Evolutionary conservation across 31 red algal genomes (phyloP), one percentile per base, ranked within the genome.

Genomic region (Asparagopsis taxiformis): DNA sequence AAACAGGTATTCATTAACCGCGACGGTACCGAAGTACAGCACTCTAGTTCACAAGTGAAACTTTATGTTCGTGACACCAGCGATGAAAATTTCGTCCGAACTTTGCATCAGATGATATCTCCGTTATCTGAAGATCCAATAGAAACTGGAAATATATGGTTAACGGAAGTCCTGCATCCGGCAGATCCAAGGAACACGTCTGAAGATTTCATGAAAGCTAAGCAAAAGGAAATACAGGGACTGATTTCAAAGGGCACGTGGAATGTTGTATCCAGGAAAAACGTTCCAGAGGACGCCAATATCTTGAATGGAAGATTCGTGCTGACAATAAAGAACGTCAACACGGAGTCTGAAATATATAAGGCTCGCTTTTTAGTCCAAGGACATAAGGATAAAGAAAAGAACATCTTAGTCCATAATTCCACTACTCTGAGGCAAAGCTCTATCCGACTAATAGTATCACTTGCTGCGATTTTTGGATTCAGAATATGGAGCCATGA

Each of bases 301-400:
- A 1, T 72, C 16, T 50, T 72, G 5, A 38, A 50, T 13, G 68
- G 68, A n/a, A 0, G 68, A 28, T 72, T 72, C 52, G 68, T 58
- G 3, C 52, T 72, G 13, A 3, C 68, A 13, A 31, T 72, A 3
- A 72, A 72, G 28, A 57, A 72, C n/a, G 62, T 57, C 28, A 0
- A 0, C 20, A 56, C 51, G n/a, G 49, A 0, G 13, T 10, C 20
- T 34, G 24, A 72, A 57, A 23, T 56, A n/a, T 31, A 55, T 0
- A 54, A 72, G 31, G 49, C 68, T 29, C 48, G 68, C 0, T 72
- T 32, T 55, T 5, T 72, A 6, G 51, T 32, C 9, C 68, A 72
- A 57, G 68, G 0, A 33, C 49, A 72, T 31, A 22, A 5, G 23
- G 0, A 72, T 34, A 72, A 31, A 8, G 52, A 57, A 0, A 72